phyloP scores from a whole-genome alignment of 2,329 filamentous ascomycete species.

The Claviceps sp. region DNA sequence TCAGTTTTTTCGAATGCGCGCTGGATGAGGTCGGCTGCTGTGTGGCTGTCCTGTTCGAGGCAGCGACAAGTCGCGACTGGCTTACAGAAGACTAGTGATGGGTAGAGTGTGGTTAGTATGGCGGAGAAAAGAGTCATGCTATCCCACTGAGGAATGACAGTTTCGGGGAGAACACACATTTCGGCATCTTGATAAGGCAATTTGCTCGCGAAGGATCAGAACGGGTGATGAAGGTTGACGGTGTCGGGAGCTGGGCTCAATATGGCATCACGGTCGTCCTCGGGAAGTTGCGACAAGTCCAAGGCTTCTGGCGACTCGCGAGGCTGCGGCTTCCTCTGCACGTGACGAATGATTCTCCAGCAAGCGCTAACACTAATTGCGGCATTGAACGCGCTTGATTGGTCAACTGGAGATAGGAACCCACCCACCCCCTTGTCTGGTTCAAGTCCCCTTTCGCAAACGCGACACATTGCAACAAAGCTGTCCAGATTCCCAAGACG shows the following conservation, averaged over 20 bases:
- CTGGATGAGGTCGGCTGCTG: background rate
- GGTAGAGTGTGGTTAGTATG: background rate
- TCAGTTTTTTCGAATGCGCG: slow-evolving; percentile 9
- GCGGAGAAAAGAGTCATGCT: too few species aligned
- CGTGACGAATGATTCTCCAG: background rate
- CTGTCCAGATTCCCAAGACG: background rate
- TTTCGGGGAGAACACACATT: slow-evolving; percentile 2
- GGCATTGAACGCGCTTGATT: background rate
- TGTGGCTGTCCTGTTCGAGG: background rate
- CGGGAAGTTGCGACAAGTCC: background rate
- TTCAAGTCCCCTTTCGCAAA: background rate
- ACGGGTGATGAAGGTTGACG: too few species aligned
- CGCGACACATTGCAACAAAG: slow-evolving; percentile 6
- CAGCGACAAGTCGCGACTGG: background rate
- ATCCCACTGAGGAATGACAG: too few species aligned
- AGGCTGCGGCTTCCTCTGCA: background rate
- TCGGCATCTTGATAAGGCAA: slow-evolving; percentile 3
- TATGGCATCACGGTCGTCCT: too few species aligned
- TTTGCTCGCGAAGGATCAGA: too few species aligned
- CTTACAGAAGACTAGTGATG: slow-evolving; percentile 17
- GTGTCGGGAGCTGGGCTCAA: too few species aligned
- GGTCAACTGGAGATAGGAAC: background rate
- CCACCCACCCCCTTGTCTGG: background rate
- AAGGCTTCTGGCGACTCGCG: background rate
- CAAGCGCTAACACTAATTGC: too few species aligned